phyloP scores from a whole-genome alignment of 2,329 filamentous ascomycete genomes.

The Penicillium sp. region DNA sequence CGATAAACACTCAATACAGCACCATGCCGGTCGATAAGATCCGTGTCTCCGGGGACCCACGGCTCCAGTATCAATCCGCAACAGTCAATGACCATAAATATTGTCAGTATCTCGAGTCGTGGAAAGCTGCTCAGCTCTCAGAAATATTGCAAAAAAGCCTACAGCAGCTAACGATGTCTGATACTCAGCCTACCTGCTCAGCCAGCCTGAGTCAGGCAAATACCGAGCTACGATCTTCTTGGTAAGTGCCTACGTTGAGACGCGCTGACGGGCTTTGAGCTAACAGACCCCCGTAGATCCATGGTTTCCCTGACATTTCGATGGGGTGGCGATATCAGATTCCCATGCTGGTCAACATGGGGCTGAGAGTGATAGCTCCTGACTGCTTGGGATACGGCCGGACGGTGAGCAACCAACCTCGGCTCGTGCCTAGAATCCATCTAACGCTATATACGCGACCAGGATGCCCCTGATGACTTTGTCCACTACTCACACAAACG shows the following conservation, averaged over 20 bases:
- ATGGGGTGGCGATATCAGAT: constrained; percentile 91
- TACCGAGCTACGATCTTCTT: constrained; percentile 56
- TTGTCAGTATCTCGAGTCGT: constrained; percentile 38
- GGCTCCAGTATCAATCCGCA: constrained; percentile 63
- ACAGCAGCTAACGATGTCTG: neutral
- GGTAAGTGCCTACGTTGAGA: constrained; percentile 31
- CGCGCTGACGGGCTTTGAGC: neutral
- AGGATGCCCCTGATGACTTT: constrained; percentile 60
- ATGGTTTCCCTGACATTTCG: constrained; percentile 80
- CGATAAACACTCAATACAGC: neutral
- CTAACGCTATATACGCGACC: constrained; percentile 37
- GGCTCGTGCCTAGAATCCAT: neutral
- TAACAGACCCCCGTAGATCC: constrained; percentile 47
- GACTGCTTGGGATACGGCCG: constrained; percentile 85
- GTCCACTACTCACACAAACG: constrained; percentile 69
- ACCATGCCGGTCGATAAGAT: constrained; percentile 62
- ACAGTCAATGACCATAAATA: constrained; percentile 69
- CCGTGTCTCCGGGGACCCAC: constrained; percentile 59
- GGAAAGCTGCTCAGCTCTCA: neutral
- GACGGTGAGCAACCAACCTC: constrained; percentile 51
- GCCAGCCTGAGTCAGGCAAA: constrained; percentile 43
- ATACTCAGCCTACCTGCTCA: constrained; percentile 54
- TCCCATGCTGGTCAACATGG: constrained; percentile 68
- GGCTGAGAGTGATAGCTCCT: constrained; percentile 75
- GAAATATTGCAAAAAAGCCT: neutral